Evolutionary conservation across 176 grass and related monocot genomes (phyloP), one percentile per base, ranked within the genome.

Genomic region (Oryza coarctata): DNA sequence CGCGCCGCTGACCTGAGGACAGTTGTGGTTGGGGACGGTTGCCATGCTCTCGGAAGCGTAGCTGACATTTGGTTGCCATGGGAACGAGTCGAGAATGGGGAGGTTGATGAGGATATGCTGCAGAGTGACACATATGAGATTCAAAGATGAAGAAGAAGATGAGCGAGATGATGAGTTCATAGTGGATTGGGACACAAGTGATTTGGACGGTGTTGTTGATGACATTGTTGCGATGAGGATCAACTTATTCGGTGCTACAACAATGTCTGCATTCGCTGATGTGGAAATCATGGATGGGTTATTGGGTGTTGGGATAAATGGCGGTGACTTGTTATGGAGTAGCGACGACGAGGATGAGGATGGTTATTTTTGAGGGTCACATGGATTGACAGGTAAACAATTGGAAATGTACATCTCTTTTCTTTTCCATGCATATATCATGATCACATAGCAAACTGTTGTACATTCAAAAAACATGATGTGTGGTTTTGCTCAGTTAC

Each of bases 41-140:
- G 85, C 67, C 91, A 62, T 2, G 87, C 86, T 7, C 86, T 98
- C 2, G 85, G 92, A 9, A 77, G 68, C 36, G 81, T 83, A 40
- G 90, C 95, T 44, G 90, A 95, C 65, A 88, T 98, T 78, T 94
- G 95, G 95, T 75, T 98, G 63, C 88, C 95, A 72, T 94, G 95
- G 95, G 83, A 85, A 18, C 70, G 74, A 9, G 92, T 98, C 2
- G 90, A 95, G 79, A 95, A 84, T 44, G 95, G 95, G 72, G 81
- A 95, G 50, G 84, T 98, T 64, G 89, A 86, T 33, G 84, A 91
- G 78, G 90, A 91, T 43, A 45, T 90, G 66, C 34, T 98, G 88
- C 65, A 78, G 62, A 84, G 32, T 4, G 60, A 72, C 75, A 27
- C 65, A 28, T 82, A 27, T 44, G n/a, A 58, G 76, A 2, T 73